Conservation (phyloP, 1,139 yeast genomes). For the Pichia kudriavzevii region DNA sequence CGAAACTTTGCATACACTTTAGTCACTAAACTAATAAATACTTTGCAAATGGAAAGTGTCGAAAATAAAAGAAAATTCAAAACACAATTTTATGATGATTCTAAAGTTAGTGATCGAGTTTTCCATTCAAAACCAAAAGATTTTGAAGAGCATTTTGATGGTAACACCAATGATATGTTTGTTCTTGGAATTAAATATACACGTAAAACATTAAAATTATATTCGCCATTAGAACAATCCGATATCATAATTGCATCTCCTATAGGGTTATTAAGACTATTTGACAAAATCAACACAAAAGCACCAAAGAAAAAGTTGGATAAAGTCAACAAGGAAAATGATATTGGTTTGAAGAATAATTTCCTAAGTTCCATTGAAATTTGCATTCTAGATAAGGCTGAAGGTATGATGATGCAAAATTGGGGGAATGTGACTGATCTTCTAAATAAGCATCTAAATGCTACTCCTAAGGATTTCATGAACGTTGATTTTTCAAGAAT, state of each 20-base stretch:
- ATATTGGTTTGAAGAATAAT: slow-evolving; percentile 37
- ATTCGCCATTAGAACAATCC: slow-evolving; percentile 75
- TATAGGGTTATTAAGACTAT: slow-evolving; percentile 74
- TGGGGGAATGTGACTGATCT: slow-evolving; percentile 73
- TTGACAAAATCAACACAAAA: slow-evolving; percentile 38
- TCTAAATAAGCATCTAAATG: slow-evolving; percentile 64
- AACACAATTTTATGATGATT: slow-evolving; percentile 57
- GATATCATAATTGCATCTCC: slow-evolving; percentile 92
- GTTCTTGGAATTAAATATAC: slow-evolving; percentile 86
- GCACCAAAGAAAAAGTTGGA: slow-evolving; percentile 6
- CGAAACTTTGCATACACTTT: slow-evolving; percentile 69
- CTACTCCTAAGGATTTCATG: slow-evolving; percentile 60
- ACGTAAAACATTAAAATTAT: slow-evolving; percentile 75
- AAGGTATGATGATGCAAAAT: slow-evolving; percentile 86
- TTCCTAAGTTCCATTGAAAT: slow-evolving; percentile 86
- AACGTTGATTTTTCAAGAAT: slow-evolving; percentile 90
- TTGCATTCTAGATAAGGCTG: slow-evolving; percentile 71
- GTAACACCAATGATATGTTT: slow-evolving; percentile 89
- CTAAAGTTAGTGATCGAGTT: slow-evolving; percentile 31
- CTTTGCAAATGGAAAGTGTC: slow-evolving; percentile 62
- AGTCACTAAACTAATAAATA: slow-evolving; percentile 52
- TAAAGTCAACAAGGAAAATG: slow-evolving; percentile 22
- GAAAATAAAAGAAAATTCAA: slow-evolving; percentile 76
- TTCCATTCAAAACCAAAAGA: slow-evolving; percentile 75
- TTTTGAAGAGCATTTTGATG: slow-evolving; percentile 71